phyloP scores from a whole-genome alignment of 352 stramenopile species.

The Phytophthora kernoviae region DNA sequence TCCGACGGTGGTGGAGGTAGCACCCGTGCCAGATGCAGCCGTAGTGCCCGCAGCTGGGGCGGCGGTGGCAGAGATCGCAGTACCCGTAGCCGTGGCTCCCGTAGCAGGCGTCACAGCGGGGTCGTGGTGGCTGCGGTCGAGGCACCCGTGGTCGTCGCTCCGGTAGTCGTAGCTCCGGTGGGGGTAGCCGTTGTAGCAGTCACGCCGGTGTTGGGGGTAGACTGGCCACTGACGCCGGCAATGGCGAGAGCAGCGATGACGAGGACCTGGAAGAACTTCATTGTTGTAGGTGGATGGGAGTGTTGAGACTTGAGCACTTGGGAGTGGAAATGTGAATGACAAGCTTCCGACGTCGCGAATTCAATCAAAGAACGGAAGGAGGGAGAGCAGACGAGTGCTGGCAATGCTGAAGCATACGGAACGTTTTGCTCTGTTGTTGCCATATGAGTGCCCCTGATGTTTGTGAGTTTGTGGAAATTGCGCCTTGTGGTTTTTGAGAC shows the following conservation, averaged over 20 bases:
- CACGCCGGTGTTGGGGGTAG: slow-evolving; percentile 12
- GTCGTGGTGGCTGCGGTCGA: no score
- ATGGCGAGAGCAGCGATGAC: slow-evolving; percentile 31
- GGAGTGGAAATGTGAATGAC: slow-evolving; percentile 24
- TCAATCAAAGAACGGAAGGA: neutral
- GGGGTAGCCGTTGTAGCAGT: neutral
- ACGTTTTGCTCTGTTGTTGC: neutral
- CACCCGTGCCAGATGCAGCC: slow-evolving; percentile 12
- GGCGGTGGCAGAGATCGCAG: no score
- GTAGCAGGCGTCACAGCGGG: slow-evolving; percentile 4
- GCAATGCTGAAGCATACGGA: slow-evolving; percentile 6
- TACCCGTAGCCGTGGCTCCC: neutral
- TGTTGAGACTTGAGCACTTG: slow-evolving; percentile 26
- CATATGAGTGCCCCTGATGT: slow-evolving; percentile 5
- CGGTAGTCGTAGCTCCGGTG: neutral
- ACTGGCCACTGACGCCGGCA: slow-evolving; percentile 31
- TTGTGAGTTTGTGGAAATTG: neutral
- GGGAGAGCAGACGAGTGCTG: slow-evolving; percentile 5
- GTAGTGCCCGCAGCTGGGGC: slow-evolving; percentile 1
- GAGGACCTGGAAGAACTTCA: slow-evolving; percentile 42
- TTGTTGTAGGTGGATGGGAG: slow-evolving; percentile 12
- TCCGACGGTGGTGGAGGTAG: slow-evolving; percentile 10
- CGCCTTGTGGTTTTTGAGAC: no score
- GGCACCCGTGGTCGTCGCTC: neutral
- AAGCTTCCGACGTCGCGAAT: neutral